Base-by-base conservation (phyloP, 2,329 filamentous ascomycete species). In the Colletotrichum plurivorum region DNA sequence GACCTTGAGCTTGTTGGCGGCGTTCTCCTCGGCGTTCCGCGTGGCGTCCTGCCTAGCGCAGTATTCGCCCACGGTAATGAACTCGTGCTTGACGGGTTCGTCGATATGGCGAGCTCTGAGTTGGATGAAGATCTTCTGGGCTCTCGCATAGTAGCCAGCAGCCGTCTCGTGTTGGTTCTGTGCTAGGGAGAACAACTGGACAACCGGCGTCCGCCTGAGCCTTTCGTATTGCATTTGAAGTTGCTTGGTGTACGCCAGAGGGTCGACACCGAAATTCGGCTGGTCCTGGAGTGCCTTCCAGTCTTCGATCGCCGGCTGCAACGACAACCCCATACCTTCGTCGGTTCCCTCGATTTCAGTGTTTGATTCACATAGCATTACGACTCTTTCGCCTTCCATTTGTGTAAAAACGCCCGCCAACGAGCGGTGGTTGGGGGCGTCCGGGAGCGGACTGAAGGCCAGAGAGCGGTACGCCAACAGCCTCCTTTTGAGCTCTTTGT, bases 101-200 rank as follows among this genome's bases (percentile, higher is more conserved):
- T 57, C 52, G 31, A 76, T 72, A 10, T 45, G 58, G 2, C 57
- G 52, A 20, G 71, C 71, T 36, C 64, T 69, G 5, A 81, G 73
- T 25, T 75, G 73, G n/a, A 73, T 69, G n/a, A 78, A 57, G n/a
- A 81, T 72, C n/a, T 60, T 69, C n/a, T 58, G 39, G 2, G 58
- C 55, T 10, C 70, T 71, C 72, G 73, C 13, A 31, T 71, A 41
- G 67, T 91, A 92, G 45, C 82, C 78, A 2, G 78, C 59, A 2
- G 87, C 81, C 0, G 85, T 77, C 73, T 92, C 89, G 60, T 85
- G 80, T 55, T 82, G 83, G 1, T 81, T 80, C 74, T 92, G 89
- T 67, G 86, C 82, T 9, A 91, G 80, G 9, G 83, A 78, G 58
- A 85, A 74, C 6, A 91, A 75, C 70, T 89, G 87, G 10, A 91